Conservation (phyloP, 2,329 filamentous ascomycete species). For the Pseudocercospora macadamiae region DNA sequence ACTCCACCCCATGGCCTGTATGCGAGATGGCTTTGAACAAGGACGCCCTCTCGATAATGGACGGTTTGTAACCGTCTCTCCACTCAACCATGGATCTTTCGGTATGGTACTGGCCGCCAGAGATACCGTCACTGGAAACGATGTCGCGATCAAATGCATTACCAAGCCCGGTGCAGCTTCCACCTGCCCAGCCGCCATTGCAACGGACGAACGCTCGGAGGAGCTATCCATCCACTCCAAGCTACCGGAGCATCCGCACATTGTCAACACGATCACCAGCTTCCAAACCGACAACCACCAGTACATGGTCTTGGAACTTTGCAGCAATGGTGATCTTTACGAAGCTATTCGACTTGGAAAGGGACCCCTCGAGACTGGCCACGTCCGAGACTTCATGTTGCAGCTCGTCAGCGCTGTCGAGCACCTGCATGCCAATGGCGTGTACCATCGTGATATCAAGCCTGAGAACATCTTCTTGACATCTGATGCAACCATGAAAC, state of each 20-base stretch:
- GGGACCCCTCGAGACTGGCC: slow-evolving; percentile 90
- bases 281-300: slow-evolving; percentile 91
- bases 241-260: slow-evolving; percentile 80
- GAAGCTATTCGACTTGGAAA: slow-evolving; percentile 90
- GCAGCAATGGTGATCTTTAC: slow-evolving; percentile 92
- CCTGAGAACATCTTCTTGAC: slow-evolving; percentile 98
- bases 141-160: slow-evolving; percentile 94
- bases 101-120: slow-evolving; percentile 96
- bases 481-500: slow-evolving; percentile 85
- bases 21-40: slow-evolving; percentile 78
- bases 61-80: slow-evolving; percentile 87
- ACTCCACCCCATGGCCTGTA: slow-evolving; percentile 70
- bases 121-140: slow-evolving; percentile 74
- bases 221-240: slow-evolving; percentile 78
- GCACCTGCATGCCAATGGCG: slow-evolving; percentile 85
- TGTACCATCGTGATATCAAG: slow-evolving; percentile 98
- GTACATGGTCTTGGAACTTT: slow-evolving; percentile 94
- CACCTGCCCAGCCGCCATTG: slow-evolving; percentile 64
- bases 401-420: slow-evolving; percentile 87
- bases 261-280: slow-evolving; percentile 87
- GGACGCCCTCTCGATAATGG: slow-evolving; percentile 77
- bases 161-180: slow-evolving; percentile 74
- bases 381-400: slow-evolving; percentile 96
- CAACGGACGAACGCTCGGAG: slow-evolving; percentile 80
- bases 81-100: slow-evolving; percentile 97